Conservation (phyloP, 2,329 filamentous ascomycete species). For the Blastomyces percursus region DNA sequence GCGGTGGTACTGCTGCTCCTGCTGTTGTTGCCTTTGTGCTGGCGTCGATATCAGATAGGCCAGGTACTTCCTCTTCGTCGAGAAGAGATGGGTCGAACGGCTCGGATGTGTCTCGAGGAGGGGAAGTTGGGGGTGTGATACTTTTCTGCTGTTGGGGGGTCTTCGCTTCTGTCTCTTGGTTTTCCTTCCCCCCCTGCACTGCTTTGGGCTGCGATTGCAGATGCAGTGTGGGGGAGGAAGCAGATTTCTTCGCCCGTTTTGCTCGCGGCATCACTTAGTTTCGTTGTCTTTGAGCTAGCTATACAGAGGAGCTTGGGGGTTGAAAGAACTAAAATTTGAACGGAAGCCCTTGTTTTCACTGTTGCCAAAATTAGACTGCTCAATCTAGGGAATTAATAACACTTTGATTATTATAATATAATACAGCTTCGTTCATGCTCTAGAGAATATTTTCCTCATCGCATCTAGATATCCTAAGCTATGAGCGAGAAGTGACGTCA, state of each 20-base stretch:
- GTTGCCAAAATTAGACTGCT: too few relatives aligned
- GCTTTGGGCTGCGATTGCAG: neutral
- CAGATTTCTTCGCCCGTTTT: neutral
- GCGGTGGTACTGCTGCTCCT: neutral
- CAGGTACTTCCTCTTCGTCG: constrained; percentile 18
- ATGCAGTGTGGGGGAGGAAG: neutral
- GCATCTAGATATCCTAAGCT: too few relatives aligned
- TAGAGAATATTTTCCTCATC: too few relatives aligned
- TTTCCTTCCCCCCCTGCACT: neutral
- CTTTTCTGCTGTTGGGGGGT: neutral
- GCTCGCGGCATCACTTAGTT: neutral
- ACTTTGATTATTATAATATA: too few relatives aligned
- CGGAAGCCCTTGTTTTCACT: too few relatives aligned
- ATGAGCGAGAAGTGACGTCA: neutral
- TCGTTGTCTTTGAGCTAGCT: neutral
- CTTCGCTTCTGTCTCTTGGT: neutral
- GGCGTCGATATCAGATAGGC: constrained; percentile 7
- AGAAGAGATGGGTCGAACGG: constrained; percentile 3
- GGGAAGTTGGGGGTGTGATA: neutral
- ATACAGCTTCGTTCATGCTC: too few relatives aligned
- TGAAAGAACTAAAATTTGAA: too few relatives aligned
- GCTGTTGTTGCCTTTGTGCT: constrained; percentile 8
- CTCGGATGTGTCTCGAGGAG: neutral
- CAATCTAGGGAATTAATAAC: too few relatives aligned
- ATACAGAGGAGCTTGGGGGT: too few relatives aligned